Evolutionary conservation across 495 filamentous ascomycete species (phyloP).

Genomic region (Pyronema domesticum): DNA sequence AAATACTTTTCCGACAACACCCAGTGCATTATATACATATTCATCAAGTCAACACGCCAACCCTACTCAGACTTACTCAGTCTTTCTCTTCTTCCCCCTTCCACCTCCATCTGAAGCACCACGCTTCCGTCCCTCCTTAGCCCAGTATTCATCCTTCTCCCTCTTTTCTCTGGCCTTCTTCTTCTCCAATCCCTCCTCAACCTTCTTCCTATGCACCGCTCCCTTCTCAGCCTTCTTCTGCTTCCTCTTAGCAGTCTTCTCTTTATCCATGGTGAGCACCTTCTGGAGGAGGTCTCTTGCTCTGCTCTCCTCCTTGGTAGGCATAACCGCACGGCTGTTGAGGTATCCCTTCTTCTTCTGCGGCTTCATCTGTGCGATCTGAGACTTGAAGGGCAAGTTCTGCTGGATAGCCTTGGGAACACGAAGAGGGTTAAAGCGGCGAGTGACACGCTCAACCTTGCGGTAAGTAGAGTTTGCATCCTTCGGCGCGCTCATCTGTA

Average conservation of each 20-base stretch:
- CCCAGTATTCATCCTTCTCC: slow-evolving; percentile 87
- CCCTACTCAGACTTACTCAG: neutral
- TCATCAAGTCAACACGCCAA: too few relatives aligned
- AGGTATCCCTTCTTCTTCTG: slow-evolving; percentile 73
- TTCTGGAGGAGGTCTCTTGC: slow-evolving; percentile 85
- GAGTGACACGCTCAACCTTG: slow-evolving; percentile 55
- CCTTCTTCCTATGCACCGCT: slow-evolving; percentile 58
- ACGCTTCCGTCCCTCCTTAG: slow-evolving; percentile 67
- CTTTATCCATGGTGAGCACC: slow-evolving; percentile 76
- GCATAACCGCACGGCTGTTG: slow-evolving; percentile 81
- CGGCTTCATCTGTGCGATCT: slow-evolving; percentile 63
- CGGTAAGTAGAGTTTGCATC: slow-evolving; percentile 67
- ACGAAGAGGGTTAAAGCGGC: slow-evolving; percentile 86
- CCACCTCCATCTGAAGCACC: slow-evolving; percentile 44
- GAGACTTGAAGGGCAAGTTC: slow-evolving; percentile 79
- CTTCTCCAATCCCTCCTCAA: slow-evolving; percentile 65
- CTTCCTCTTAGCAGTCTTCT: slow-evolving; percentile 63
- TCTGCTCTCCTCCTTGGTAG: slow-evolving; percentile 61
- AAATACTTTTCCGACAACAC: too few relatives aligned
- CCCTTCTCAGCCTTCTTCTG: slow-evolving; percentile 73
- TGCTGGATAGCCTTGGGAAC: slow-evolving; percentile 72
- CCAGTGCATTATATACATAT: too few relatives aligned
- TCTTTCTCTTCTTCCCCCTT: slow-evolving; percentile 32
- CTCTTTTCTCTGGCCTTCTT: slow-evolving; percentile 65
- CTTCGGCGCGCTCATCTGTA: slow-evolving; percentile 57